A percentile compares a stretch with the other conserved stretches of the same genome.
Evolutionary conservation across 2,329 filamentous ascomycete genomes (phyloP).

Genomic region (Stachybotrys chartarum): DNA sequence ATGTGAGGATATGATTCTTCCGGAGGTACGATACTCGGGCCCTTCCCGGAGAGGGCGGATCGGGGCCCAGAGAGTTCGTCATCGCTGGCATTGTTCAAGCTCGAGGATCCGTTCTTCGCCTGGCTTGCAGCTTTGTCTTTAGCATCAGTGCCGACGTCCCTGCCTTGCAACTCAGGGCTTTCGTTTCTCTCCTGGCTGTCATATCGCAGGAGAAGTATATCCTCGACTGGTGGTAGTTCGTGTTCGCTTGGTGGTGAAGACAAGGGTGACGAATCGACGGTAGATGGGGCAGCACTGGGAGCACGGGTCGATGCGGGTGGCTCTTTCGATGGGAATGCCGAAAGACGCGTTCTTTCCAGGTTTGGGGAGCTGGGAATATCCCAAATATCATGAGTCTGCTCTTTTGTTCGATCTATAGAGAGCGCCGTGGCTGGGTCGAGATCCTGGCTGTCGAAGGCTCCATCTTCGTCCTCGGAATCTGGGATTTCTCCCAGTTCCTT

Average conservation of each 20-base stretch:
- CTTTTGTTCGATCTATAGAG: conserved; percentile 3
- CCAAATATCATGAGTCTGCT: conserved; percentile 21
- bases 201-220: background rate
- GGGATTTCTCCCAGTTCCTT: conserved; percentile 43
- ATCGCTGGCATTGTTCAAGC: background rate
- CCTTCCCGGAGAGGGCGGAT: too few relatives aligned
- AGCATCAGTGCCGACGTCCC: background rate
- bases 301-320: background rate
- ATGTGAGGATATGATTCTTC: too few relatives aligned
- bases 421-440: conserved; percentile 4
- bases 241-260: conserved; percentile 23
- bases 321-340: conserved; percentile 1
- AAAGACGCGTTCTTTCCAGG: conserved; percentile 8
- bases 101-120: background rate
- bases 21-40: too few relatives aligned
- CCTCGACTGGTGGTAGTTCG: conserved; percentile 12
- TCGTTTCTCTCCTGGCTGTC: background rate
- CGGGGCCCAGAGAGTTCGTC: background rate
- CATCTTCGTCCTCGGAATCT: conserved; percentile 42
- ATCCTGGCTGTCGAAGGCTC: conserved; percentile 28
- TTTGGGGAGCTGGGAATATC: conserved; percentile 24
- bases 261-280: conserved; percentile 14
- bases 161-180: background rate
- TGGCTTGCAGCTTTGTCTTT: background rate
- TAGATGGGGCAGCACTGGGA: background rate